Percentiles rank a stretch among this genome's conserved stretches.
Evolutionary conservation across 306 rosid species (phyloP).

Genomic region (Fragaria vesca): DNA sequence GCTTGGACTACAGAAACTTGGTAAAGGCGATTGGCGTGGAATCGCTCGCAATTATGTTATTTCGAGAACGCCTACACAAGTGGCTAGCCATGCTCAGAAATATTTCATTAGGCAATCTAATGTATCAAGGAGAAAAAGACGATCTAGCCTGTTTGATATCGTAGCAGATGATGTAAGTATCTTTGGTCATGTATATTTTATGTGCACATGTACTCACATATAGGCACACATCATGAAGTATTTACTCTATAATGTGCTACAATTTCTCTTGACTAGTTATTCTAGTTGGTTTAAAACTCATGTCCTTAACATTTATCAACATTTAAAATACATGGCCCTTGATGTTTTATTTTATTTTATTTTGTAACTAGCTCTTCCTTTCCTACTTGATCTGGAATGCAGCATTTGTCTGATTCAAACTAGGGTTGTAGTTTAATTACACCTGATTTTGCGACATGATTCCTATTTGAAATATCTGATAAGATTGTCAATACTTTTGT

Average conservation of each 20-base stretch:
- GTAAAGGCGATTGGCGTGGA: constrained; percentile 99
- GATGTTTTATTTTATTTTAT: neutral
- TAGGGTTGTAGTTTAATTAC: neutral
- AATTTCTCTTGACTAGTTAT: neutral
- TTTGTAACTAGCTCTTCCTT: neutral
- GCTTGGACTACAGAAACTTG: constrained; percentile 92
- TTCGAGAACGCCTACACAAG: constrained; percentile 97
- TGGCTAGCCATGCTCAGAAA: constrained; percentile 99
- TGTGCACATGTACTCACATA: neutral
- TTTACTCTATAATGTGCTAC: constrained; percentile 12
- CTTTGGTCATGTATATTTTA: constrained; percentile 24
- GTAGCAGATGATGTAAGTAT: constrained; percentile 86
- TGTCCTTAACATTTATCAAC: neutral
- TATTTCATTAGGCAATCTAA: constrained; percentile 94
- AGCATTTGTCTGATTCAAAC: constrained; percentile 8
- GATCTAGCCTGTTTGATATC: constrained; percentile 95
- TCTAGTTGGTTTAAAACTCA: neutral
- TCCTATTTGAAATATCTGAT: neutral
- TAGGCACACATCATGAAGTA: neutral
- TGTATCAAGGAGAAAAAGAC: constrained; percentile 88
- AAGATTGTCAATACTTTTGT: neutral
- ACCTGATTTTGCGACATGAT: neutral
- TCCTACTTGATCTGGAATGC: constrained; percentile 4
- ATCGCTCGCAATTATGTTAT: constrained; percentile 90
- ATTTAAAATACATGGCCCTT: neutral